A percentile compares a stretch with the other conserved stretches of the same genome.
These are phyloP conservation scores for Raddia guianensis DNA, from an alignment of 176 grass and related monocot genomes.

Conservation along the genomic window DNA sequence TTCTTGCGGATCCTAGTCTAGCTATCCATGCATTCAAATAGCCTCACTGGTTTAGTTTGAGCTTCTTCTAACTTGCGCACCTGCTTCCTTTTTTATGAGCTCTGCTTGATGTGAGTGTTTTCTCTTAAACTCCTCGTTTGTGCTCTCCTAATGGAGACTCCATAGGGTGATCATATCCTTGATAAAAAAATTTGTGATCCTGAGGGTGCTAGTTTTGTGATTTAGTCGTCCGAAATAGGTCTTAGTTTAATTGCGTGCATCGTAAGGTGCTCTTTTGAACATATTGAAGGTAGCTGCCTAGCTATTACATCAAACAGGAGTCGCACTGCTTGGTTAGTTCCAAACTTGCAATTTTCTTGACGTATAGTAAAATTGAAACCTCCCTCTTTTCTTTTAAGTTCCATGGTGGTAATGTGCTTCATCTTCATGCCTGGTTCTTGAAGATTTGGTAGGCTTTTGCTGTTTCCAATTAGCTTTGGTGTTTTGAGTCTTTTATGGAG, in stretches of 20 bases:
- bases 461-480: constrained; percentile 64
- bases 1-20: constrained; percentile 51
- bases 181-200: background rate
- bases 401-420: constrained; percentile 24
- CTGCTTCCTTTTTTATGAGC: constrained; percentile 19
- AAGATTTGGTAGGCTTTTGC: constrained; percentile 63
- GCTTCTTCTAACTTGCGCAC: constrained; percentile 25
- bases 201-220: constrained; percentile 15
- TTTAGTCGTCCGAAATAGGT: constrained; percentile 23
- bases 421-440: constrained; percentile 47
- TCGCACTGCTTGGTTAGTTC: constrained; percentile 27
- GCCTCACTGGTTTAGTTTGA: constrained; percentile 32
- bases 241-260: constrained; percentile 28
- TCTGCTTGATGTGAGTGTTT: constrained; percentile 33
- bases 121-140: constrained; percentile 26
- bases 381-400: constrained; percentile 36
- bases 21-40: constrained; percentile 57
- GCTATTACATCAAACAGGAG: constrained; percentile 37
- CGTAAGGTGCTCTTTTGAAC: constrained; percentile 28
- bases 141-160: constrained; percentile 27
- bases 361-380: constrained; percentile 46
- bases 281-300: constrained; percentile 27
- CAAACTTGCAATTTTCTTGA: constrained; percentile 40
- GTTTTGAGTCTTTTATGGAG: constrained; percentile 50
- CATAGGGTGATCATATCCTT: constrained; percentile 23